Conservation (phyloP, 805 yeast genomes). For the Candida tammaniensis region DNA sequence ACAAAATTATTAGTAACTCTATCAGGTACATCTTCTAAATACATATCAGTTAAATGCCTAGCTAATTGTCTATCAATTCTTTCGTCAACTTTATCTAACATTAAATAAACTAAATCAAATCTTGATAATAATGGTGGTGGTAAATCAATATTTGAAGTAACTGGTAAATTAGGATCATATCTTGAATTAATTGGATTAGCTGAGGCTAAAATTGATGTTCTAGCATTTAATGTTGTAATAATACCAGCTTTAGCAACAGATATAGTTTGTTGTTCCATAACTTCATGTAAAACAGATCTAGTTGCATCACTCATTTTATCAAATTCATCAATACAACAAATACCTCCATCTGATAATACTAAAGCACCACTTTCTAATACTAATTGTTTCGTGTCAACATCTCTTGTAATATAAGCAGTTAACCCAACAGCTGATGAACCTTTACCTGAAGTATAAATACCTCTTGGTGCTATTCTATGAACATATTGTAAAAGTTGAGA, state of each 20-base stretch:
- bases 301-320: conserved; percentile 97
- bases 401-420: conserved; percentile 95
- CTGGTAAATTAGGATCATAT: conserved; percentile 93
- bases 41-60: conserved; percentile 84
- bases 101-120: conserved; percentile 89
- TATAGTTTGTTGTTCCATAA: conserved; percentile 98
- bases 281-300: conserved; percentile 93
- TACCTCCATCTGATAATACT: conserved; percentile 95
- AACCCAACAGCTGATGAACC: conserved; percentile 99
- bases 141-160: conserved; percentile 89
- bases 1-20: conserved; percentile 66
- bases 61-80: conserved; percentile 82
- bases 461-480: conserved; percentile 96
- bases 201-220: conserved; percentile 93
- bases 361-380: conserved; percentile 96
- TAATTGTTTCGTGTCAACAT: conserved; percentile 86
- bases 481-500: conserved; percentile 93
- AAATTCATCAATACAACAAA: conserved; percentile 97
- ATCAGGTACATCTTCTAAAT: conserved; percentile 81
- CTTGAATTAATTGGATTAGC: conserved; percentile 97
- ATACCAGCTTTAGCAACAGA: conserved; percentile 98
- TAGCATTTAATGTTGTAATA: conserved; percentile 92
- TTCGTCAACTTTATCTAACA: conserved; percentile 91
- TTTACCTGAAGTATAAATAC: conserved; percentile 96
- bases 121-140: conserved; percentile 96